Percentiles rank a stretch among this genome's conserved stretches.
Conservation (phyloP, 805 yeast genomes). For the Nakazawaea anatomiae region DNA sequence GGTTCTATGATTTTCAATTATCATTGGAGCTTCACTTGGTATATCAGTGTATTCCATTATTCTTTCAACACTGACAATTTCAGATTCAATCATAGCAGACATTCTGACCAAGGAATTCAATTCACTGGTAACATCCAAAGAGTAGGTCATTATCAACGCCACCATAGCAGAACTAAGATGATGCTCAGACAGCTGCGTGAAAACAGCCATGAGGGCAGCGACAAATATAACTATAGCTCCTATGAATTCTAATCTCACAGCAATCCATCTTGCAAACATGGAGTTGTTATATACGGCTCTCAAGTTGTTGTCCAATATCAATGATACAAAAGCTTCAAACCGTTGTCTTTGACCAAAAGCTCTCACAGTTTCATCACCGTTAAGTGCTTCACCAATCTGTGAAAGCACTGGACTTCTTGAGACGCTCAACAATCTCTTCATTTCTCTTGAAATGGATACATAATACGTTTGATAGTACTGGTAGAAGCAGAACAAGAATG, state of each 20-base stretch:
- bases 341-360: conserved; percentile 65
- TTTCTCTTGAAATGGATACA: conserved; percentile 70
- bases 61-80: conserved; percentile 80
- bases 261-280: conserved; percentile 94
- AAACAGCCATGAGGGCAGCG: conserved; percentile 80
- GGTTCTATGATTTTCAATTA: conserved; percentile 50
- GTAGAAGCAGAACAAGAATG: conserved; percentile 66
- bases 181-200: conserved; percentile 26
- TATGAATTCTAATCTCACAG: conserved; percentile 85
- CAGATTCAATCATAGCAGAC: conserved; percentile 98
- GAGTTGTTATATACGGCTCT: conserved; percentile 71
- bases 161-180: conserved; percentile 63
- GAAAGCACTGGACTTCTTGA: conserved; percentile 78
- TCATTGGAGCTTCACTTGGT: conserved; percentile 71
- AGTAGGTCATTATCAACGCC: conserved; percentile 90
- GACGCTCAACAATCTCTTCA: conserved; percentile 76
- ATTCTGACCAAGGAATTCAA: conserved; percentile 97
- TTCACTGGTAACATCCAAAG: conserved; percentile 87
- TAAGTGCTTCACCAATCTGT: conserved; percentile 76
- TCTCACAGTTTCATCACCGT: conserved; percentile 69
- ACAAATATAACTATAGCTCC: conserved; percentile 86
- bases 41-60: conserved; percentile 46
- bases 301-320: conserved; percentile 21
- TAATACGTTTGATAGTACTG: conserved; percentile 72
- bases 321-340: conserved; percentile 33